phyloP scores from a whole-genome alignment of 352 stramenopile genomes.

The Globisporangium carolinianum region DNA sequence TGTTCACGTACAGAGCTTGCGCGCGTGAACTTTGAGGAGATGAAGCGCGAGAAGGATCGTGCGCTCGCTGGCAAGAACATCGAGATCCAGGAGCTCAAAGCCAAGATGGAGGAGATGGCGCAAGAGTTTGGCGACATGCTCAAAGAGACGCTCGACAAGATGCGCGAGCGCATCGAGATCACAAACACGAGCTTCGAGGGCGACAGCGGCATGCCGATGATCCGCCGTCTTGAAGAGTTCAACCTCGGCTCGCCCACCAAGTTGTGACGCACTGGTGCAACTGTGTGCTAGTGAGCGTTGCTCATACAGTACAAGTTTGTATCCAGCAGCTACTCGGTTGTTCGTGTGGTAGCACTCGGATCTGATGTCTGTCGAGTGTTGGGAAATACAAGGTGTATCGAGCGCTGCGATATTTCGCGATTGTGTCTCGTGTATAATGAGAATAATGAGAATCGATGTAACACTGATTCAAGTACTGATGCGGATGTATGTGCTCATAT shows the following conservation, averaged over 20 bases:
- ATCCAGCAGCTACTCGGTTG: too few relatives aligned
- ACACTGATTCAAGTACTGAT: too few relatives aligned
- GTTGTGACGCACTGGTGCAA: slow-evolving; percentile 9
- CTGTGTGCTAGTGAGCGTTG: too few relatives aligned
- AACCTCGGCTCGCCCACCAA: slow-evolving; percentile 56
- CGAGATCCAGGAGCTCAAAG: slow-evolving; percentile 87
- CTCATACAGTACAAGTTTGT: too few relatives aligned
- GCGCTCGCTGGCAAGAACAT: slow-evolving; percentile 86
- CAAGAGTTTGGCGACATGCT: slow-evolving; percentile 93
- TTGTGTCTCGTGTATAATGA: too few relatives aligned
- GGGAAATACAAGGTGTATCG: too few relatives aligned
- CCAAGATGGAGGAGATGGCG: slow-evolving; percentile 94
- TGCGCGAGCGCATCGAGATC: slow-evolving; percentile 92
- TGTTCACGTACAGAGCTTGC: slow-evolving; percentile 51
- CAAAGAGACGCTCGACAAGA: slow-evolving; percentile 92
- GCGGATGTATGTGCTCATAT: too few relatives aligned
- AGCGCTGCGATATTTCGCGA: too few relatives aligned
- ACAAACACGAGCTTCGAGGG: slow-evolving; percentile 87
- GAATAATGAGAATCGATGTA: too few relatives aligned
- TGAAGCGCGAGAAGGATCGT: slow-evolving; percentile 89
- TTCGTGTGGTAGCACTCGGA: too few relatives aligned
- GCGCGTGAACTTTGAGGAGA: slow-evolving; percentile 82
- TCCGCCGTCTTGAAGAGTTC: slow-evolving; percentile 83
- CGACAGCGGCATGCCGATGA: slow-evolving; percentile 66
- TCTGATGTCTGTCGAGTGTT: too few relatives aligned